Base-by-base conservation (phyloP, 768 basidiomycete species). In the Phanerodontia chrysosporium region DNA sequence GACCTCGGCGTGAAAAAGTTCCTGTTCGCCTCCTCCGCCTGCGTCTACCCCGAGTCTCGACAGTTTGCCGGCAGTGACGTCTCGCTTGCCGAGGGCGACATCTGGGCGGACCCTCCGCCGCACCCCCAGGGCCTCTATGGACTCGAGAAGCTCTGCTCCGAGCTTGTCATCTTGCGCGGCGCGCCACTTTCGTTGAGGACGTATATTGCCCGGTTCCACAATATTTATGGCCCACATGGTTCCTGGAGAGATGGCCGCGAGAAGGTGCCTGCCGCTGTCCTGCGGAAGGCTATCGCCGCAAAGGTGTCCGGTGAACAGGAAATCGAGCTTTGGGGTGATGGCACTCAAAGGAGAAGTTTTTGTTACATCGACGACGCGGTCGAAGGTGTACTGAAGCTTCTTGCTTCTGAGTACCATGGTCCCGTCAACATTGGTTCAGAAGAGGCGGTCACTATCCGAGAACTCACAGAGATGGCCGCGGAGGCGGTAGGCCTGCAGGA, bases 291-390 rank as follows among this genome's bases (percentile, higher is more conserved):
- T 0, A 46, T 78, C 14, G 75, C 75, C 0, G 68, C 69, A 22
- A 67, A 72, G 45, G 55, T 72, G 21, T 49, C 64, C 1, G 52
- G 53, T 12, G 16, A 7, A 52, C 32, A 5, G 5, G 66, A 61
- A 1, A 68, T 85, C 32, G 83, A 86, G 65, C 76, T 85, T 30
- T 86, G 83, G 83, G 83, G 84, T 0, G 73, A 78, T 55, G 84
- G 83, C 1, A 60, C 35, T 1, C 84, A 85, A 58, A 72, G 77
- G 7, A 73, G 84, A 0, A 83, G 81, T 57, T 85, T 85, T 64
- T 68, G 84, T 8, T 84, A 72, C 66, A 82, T 84, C 48, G 74
- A 75, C 57, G 83, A 85, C 62, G 78, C 79, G 18, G 78, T 84
- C 21, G 76, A 78, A n/a, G 84, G 73, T 0, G 62, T 85, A 30